Evolutionary conservation across 176 grass and related monocot genomes (phyloP).

Genomic region (Saccharum officinarum): DNA sequence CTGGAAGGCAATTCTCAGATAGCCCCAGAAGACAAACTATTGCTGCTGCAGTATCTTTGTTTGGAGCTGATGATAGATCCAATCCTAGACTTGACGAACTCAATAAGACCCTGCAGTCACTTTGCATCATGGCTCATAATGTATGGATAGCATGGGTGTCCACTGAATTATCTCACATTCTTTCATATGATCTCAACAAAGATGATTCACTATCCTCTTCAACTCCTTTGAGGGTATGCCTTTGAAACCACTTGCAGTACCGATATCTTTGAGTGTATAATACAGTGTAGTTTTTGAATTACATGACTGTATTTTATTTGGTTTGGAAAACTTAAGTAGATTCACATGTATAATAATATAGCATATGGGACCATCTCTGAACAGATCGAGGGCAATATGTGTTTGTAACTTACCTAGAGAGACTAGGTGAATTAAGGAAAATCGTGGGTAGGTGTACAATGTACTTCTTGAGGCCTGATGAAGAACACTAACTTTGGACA

Average conservation of each 20-base stretch:
- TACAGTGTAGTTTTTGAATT: constrained; percentile 11
- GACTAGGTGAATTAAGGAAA: constrained; percentile 13
- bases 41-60: constrained; percentile 75
- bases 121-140: constrained; percentile 79
- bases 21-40: constrained; percentile 80
- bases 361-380: constrained; percentile 5
- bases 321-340: neutral
- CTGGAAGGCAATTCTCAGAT: constrained; percentile 58
- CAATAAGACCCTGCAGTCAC: constrained; percentile 67
- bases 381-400: neutral
- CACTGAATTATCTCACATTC: constrained; percentile 68
- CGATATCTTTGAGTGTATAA: constrained; percentile 11
- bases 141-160: constrained; percentile 91
- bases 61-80: constrained; percentile 72
- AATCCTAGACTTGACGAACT: constrained; percentile 85
- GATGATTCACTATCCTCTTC: constrained; percentile 85
- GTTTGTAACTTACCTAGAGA: constrained; percentile 3
- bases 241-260: neutral
- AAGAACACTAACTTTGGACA: neutral
- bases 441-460: neutral
- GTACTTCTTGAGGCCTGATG: neutral
- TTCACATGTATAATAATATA: constrained; percentile 4
- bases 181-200: constrained; percentile 75
- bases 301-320: constrained; percentile 7
- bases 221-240: constrained; percentile 75